Evolutionary conservation across 1,139 yeast species (phyloP), one percentile per base, ranked within the genome.

Genomic region (Scheffersomyces stambukii): DNA sequence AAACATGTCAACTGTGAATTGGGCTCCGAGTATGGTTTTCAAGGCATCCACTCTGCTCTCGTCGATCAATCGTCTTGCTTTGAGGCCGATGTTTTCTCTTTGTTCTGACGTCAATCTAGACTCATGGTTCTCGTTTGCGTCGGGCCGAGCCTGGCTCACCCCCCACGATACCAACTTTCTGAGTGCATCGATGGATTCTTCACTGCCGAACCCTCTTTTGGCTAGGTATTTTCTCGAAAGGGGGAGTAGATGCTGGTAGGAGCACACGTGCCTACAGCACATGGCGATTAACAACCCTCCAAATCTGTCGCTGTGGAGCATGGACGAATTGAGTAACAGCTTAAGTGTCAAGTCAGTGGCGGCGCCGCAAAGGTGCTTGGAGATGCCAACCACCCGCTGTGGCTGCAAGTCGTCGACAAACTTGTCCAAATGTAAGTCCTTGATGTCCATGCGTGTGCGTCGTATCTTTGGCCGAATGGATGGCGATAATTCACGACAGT

Each of bases 191-290:
- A 86, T 83, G n/a, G 75, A 67, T 3, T 47, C 48, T 3, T 31
- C 46, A 7, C 53, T 50, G 4, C 37, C 39, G 54, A 65, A 36
- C 17, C 60, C 73, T n/a, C 44, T 37, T 3, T 34, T 21, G 7
- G 50, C 43, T 22, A 79, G 61, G 34, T 48, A 76, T 4, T 43
- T 42, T 25, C 59, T 52, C 36, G 83, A 66, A 50, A 74, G 58
- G 31, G 74, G 63, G 45, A 80, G 48, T 24, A 81, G 46, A 52
- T 71, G 72, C 7, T 62, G 57, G 30, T 69, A 68, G 15, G 63
- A 52, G 47, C 96, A 88, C n/a, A 80, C 78, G 48, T 88, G 96
- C 36, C 96, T 68, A 53, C 96, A 88, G 48, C 96, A 88, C 84
- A 88, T 79, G n/a, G 96, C 96, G 24, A 88, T 84, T 24, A 82